Percentiles rank a stretch among this genome's conserved stretches.
phyloP scores from a whole-genome alignment of 257 asterid genomes.

The Solanum tarijense region DNA sequence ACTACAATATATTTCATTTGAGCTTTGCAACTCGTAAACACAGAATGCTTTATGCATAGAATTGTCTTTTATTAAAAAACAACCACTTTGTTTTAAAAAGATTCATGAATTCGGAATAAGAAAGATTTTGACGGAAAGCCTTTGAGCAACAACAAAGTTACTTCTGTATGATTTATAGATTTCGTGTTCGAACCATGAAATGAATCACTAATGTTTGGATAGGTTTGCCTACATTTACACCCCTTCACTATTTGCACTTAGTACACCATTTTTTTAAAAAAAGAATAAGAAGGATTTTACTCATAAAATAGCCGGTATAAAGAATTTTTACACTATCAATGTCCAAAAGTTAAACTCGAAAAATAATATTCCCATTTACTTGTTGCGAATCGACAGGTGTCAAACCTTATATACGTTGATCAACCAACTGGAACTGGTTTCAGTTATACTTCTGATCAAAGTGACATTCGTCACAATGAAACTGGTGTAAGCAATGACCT shows the following conservation, averaged over 20 bases:
- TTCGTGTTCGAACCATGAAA: background rate
- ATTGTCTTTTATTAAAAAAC: background rate
- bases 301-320: background rate
- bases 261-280: background rate
- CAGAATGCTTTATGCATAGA: background rate
- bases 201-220: background rate
- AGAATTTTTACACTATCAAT: background rate
- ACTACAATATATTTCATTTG: background rate
- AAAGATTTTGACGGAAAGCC: background rate
- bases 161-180: background rate
- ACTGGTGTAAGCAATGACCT: constrained; percentile 19
- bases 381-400: constrained; percentile 9
- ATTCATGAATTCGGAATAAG: background rate
- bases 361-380: background rate
- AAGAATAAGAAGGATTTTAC: background rate
- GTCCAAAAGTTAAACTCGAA: background rate
- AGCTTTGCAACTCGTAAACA: background rate
- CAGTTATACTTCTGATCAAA: constrained; percentile 14
- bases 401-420: constrained; percentile 36
- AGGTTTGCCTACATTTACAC: background rate
- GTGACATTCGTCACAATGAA: constrained; percentile 14
- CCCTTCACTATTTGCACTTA: background rate
- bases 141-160: background rate
- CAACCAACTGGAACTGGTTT: constrained; percentile 47
- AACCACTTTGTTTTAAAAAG: background rate